Base-by-base conservation (phyloP, 352 stramenopile species). In the Albugo candida region DNA sequence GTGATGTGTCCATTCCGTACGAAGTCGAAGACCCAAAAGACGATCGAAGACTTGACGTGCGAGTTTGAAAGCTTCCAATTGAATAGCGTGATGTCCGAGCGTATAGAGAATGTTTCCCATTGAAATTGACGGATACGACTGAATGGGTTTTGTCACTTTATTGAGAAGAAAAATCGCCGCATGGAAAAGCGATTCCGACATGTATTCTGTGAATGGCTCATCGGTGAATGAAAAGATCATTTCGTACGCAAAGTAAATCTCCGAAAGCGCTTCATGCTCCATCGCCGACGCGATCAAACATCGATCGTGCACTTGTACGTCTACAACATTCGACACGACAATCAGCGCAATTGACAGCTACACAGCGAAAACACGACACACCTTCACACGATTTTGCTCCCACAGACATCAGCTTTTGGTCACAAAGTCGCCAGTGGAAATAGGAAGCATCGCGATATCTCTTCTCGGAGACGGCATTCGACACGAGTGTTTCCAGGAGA, bases 211-310 rank as follows among this genome's bases (percentile, higher is more conserved):
- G 61, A 97, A 97, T 10, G 92, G 92, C 51, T 96, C 88, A 27
- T 93, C 83, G 1, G 88, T 96, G 70, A 91, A 97, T 2, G 68
- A 64, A 53, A 92, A 93, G 24, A 97, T 71, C 70, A 83, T 72
- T 24, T 82, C 61, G 61, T 96, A 97, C 5, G 86, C 85, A 50
- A 91, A 95, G 65, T 97, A 97, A 19, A 95, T 56, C 48, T 96
- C 76, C 11, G 87, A 92, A 14, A 72, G 47, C n/a, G 60, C 48
- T 48, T 91, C 77, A 47, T 76, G 83, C 49, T 87, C 62, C 5
- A 68, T 44, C 2, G 73, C 75, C 6, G 58, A 54, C 3, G 48
- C 46, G 20, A 82, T 19, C 14, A 48, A 56, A 19, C 41, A 38
- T 17, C 43, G 19, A 11, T 63, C 45, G n/a, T 14, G n/a, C 2